Conservation (phyloP, 768 basidiomycete species). For the Kwoniella dendrophila region DNA sequence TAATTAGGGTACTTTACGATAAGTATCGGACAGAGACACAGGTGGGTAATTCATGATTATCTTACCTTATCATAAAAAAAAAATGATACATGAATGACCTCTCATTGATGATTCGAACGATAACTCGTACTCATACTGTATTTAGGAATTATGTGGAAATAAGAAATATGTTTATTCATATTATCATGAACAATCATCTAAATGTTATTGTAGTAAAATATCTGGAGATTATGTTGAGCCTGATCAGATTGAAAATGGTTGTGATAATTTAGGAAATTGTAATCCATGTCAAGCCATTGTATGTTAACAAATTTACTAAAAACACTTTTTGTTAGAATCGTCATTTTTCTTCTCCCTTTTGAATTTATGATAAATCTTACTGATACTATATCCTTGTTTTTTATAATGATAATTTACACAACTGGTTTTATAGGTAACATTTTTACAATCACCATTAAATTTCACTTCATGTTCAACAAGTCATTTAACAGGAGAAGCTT, state of each 20-base stretch:
- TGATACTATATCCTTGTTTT: not conserved
- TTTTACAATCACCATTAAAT: not conserved
- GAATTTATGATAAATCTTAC: not conserved
- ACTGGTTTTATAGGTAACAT: conserved; percentile 11
- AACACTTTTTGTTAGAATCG: not conserved
- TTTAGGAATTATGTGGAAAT: conserved; percentile 8
- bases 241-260: not conserved
- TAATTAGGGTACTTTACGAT: not conserved
- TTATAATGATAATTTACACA: no score
- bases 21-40: no score
- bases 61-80: not conserved
- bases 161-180: conserved; percentile 10
- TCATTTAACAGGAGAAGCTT: not conserved
- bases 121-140: no score
- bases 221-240: not conserved
- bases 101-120: no score
- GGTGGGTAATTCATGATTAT: not conserved
- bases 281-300: conserved; percentile 9
- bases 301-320: not conserved
- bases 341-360: not conserved
- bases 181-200: not conserved
- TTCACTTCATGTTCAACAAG: conserved; percentile 6
- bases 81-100: no score
- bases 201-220: conserved; percentile 7
- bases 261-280: conserved; percentile 7